These are phyloP conservation scores for Hypoxylon sp. DNA, from an alignment of 2,329 filamentous ascomycete species.

Conservation along the genomic window DNA sequence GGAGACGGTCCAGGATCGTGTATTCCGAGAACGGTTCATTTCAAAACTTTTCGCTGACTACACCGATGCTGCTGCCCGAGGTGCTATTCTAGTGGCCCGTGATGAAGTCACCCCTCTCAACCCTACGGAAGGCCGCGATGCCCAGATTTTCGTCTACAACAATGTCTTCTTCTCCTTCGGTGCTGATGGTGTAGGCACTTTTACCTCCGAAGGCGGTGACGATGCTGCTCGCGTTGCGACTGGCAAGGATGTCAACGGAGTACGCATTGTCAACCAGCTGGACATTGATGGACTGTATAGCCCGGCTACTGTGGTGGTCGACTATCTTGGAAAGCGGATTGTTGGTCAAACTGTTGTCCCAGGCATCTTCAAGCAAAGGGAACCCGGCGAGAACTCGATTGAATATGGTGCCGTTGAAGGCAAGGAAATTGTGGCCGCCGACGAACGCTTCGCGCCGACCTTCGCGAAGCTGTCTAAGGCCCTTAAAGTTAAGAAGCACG, in stretches of 20 bases:
- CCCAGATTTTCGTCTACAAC: constrained; percentile 99
- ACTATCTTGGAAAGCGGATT: constrained; percentile 96
- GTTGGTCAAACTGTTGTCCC: constrained; percentile 98
- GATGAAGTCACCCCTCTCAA: constrained; percentile 95
- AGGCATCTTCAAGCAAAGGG: constrained; percentile 98
- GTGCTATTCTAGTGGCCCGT: constrained; percentile 89
- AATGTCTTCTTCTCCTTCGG: constrained; percentile 99
- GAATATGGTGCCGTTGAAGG: constrained; percentile 98
- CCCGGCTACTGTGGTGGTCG: constrained; percentile 93
- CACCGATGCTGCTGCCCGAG: constrained; percentile 92
- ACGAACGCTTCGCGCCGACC: constrained; percentile 83
- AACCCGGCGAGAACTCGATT: constrained; percentile 97
- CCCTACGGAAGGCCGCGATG: constrained; percentile 90
- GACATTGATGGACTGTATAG: constrained; percentile 96
- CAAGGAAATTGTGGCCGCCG: constrained; percentile 92
- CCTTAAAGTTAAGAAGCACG: constrained; percentile 90
- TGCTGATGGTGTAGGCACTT: constrained; percentile 96
- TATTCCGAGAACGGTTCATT: constrained; percentile 92
- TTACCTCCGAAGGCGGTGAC: constrained; percentile 94
- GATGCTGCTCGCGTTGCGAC: constrained; percentile 96
- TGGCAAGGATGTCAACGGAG: constrained; percentile 94
- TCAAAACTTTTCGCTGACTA: constrained; percentile 98
- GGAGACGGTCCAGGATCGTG: constrained; percentile 92
- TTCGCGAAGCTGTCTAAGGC: constrained; percentile 94
- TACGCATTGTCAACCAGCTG: constrained; percentile 94